Evolutionary conservation across 306 rosid genomes (phyloP).

Genomic region (Lathyrus oleraceus): DNA sequence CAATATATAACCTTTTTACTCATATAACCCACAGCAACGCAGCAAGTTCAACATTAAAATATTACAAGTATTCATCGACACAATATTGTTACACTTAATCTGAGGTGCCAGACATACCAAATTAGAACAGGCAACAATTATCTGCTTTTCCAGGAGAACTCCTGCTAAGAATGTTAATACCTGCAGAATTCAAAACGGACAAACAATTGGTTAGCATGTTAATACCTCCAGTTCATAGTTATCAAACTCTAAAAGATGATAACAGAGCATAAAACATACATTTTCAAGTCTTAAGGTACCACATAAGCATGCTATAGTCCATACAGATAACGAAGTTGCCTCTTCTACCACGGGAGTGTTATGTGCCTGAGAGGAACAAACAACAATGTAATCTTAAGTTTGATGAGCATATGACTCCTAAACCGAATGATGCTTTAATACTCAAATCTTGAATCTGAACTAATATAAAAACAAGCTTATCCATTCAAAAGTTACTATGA

Average conservation of each 20-base stretch:
- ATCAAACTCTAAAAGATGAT: conserved; percentile 18
- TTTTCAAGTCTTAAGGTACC: conserved; percentile 95
- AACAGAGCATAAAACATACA: conserved; percentile 55
- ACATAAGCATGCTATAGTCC: conserved; percentile 93
- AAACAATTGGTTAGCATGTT: conserved; percentile 35
- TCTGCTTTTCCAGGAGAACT: conserved; percentile 89
- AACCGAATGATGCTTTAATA: too few relatives aligned
- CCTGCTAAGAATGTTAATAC: conserved; percentile 63
- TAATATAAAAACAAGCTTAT: conserved; percentile 16
- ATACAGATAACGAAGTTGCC: conserved; percentile 83
- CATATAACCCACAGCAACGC: conserved; percentile 14
- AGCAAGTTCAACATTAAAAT: not conserved
- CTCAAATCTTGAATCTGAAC: conserved; percentile 28
- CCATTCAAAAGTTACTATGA: conserved; percentile 5
- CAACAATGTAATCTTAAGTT: too few relatives aligned
- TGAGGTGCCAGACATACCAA: conserved; percentile 57
- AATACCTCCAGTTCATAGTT: conserved; percentile 11
- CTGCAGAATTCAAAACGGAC: conserved; percentile 43
- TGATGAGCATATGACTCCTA: too few relatives aligned
- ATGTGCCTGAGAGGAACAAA: conserved; percentile 72
- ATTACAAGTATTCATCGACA: conserved; percentile 22
- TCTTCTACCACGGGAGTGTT: conserved; percentile 77
- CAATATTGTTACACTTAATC: conserved; percentile 18
- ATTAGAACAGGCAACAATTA: conserved; percentile 77
- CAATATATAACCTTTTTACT: not conserved